Conservation (phyloP, 1,139 yeast species). For the Candida sanyaensis region DNA sequence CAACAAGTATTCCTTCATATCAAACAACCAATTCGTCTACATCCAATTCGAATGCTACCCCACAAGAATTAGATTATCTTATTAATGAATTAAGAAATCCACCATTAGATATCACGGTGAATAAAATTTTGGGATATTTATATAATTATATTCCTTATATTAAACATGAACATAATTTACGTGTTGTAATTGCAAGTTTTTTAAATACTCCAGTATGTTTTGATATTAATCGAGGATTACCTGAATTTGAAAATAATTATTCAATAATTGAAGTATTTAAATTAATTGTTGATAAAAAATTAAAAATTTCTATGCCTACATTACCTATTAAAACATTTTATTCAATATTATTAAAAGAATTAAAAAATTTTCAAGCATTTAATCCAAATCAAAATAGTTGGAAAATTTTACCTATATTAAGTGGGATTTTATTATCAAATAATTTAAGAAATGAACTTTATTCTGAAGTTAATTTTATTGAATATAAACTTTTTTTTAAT, state of each 20-base stretch:
- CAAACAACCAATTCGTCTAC: neutral
- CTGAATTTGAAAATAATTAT: constrained; percentile 37
- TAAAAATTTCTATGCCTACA: constrained; percentile 62
- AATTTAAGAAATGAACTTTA: constrained; percentile 38
- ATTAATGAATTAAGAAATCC: constrained; percentile 48
- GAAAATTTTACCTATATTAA: constrained; percentile 57
- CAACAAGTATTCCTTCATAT: neutral
- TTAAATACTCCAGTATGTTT: constrained; percentile 51
- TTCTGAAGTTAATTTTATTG: constrained; percentile 24
- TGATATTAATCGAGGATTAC: constrained; percentile 29
- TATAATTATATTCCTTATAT: constrained; percentile 64
- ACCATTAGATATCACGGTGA: constrained; percentile 29
- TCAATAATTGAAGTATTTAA: constrained; percentile 52
- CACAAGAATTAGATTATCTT: constrained; percentile 52
- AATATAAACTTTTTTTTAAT: constrained; percentile 34
- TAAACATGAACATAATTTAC: constrained; percentile 57
- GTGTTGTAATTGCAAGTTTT: constrained; percentile 51
- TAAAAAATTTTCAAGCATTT: constrained; percentile 32
- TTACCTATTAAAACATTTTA: constrained; percentile 55
- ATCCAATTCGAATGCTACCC: constrained; percentile 14
- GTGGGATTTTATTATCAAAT: constrained; percentile 53
- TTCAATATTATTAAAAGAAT: constrained; percentile 39
- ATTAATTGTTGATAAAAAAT: constrained; percentile 52
- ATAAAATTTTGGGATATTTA: constrained; percentile 50
- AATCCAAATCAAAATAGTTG: constrained; percentile 42